Evolutionary conservation across 208 protist genomes (phyloP), one percentile per base, ranked within the genome.

Genomic region (Naegleria lovaniensis): DNA sequence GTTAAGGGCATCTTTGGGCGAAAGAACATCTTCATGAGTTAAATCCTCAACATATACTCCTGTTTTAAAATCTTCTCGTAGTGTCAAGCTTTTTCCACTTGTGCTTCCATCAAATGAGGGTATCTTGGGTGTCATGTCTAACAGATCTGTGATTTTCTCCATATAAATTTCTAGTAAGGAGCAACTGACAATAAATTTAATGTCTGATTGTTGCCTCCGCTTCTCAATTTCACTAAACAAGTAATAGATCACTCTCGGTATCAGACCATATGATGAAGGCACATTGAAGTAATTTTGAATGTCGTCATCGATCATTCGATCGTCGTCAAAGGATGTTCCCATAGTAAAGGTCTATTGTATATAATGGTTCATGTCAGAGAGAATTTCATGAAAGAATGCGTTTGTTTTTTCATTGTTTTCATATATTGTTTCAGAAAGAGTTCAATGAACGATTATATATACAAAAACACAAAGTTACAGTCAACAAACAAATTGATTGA

Each of bases 41-140:
- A 98, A 94, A 39, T 96, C 95, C 33, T 93, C 92, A 39, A 97
- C 95, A 91, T 96, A 96, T 40, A 97, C 95, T 25, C 95, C 96
- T 16, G 91, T 94, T 36, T 95, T 94, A 0, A 94, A 91, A 87
- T 96, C 94, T 92, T 98, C 96, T 79, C 96, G 95, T 11, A 92
- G 22, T n/a, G 91, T 91, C 67, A 93, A 79, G 39, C 41, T 58
- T 29, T 88, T 48, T n/a, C 5, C 5, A 58, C 51, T 29, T 36
- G 67, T 79, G 36, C 29, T 33, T 36, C 67, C 67, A 79, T 36
- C n/a, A 79, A 79, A 79, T 22, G 22, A 29, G 1, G 55, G 55
- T 67, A 67, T 29, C 22, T 67, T 67, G 22, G 55, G 55, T 7
- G 67, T 36, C 9, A n/a, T 36, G 25, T 88, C 85, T 13, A 58